These are phyloP conservation scores for Cytospora paraplurivora DNA, from an alignment of 2,329 filamentous ascomycete genomes.

Conservation along the genomic window DNA sequence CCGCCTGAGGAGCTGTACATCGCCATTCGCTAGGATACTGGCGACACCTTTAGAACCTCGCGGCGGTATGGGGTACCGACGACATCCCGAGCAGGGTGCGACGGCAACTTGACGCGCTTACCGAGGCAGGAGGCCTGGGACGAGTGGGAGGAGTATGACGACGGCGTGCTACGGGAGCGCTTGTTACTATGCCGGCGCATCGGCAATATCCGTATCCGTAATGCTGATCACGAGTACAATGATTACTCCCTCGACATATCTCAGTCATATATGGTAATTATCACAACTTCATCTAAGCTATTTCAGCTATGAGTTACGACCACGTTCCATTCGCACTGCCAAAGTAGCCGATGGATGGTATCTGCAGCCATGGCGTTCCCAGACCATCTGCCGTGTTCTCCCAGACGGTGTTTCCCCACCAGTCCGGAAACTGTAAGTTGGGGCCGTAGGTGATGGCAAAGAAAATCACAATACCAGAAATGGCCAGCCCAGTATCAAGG, in stretches of 20 bases:
- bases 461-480: constrained; percentile 41
- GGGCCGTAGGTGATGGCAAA: constrained; percentile 40
- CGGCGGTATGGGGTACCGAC: too few relatives aligned
- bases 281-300: not conserved
- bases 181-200: too few relatives aligned
- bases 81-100: too few relatives aligned
- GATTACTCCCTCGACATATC: not conserved
- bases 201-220: too few relatives aligned
- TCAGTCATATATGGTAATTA: not conserved
- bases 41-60: too few relatives aligned
- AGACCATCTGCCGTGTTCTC: constrained; percentile 39
- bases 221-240: too few relatives aligned
- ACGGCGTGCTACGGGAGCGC: too few relatives aligned
- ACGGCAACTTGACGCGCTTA: too few relatives aligned
- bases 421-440: constrained; percentile 38
- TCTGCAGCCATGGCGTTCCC: constrained; percentile 37
- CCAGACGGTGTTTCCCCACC: constrained; percentile 42
- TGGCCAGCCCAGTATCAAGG: constrained; percentile 38
- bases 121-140: too few relatives aligned
- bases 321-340: constrained; percentile 39
- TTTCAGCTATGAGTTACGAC: constrained; percentile 28
- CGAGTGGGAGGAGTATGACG: too few relatives aligned
- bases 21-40: too few relatives aligned
- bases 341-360: constrained; percentile 40
- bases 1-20: too few relatives aligned